These are phyloP conservation scores for Talaromyces piceae DNA, from an alignment of 2,329 filamentous ascomycete genomes.

Conservation along the genomic window DNA sequence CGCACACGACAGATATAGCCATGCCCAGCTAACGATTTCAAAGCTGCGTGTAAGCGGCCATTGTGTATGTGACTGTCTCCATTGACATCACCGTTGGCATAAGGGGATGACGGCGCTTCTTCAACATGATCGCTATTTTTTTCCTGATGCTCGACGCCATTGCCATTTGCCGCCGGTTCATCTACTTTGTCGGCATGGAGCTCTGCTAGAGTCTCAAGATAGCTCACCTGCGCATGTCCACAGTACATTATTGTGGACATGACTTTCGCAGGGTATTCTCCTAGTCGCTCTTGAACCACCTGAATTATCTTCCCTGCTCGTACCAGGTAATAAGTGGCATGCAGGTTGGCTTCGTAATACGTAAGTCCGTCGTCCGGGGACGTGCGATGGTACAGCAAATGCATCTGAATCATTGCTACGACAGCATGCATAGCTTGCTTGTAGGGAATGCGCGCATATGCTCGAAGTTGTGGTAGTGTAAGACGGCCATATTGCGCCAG, in stretches of 20 bases:
- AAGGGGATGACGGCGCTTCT: background rate
- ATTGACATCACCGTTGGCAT: constrained; percentile 20
- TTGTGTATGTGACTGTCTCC: constrained; percentile 17
- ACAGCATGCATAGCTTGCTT: constrained; percentile 74
- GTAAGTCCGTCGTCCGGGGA: constrained; percentile 55
- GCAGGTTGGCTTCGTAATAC: constrained; percentile 76
- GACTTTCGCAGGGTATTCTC: constrained; percentile 64
- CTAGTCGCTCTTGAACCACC: constrained; percentile 65
- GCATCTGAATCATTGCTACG: constrained; percentile 78
- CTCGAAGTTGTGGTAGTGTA: constrained; percentile 59
- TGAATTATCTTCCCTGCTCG: constrained; percentile 76
- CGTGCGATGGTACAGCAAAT: constrained; percentile 69
- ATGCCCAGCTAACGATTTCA: constrained; percentile 34
- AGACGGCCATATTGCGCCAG: constrained; percentile 75
- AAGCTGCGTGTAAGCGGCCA: constrained; percentile 25
- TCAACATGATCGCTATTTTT: background rate
- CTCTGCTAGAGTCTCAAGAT: constrained; percentile 37
- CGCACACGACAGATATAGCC: constrained; percentile 34
- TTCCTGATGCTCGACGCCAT: constrained; percentile 12
- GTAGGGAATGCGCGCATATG: constrained; percentile 64
- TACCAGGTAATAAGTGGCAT: constrained; percentile 72
- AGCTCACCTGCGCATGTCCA: constrained; percentile 59
- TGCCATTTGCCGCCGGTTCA: constrained; percentile 16
- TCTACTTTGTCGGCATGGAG: constrained; percentile 18
- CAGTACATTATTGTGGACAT: constrained; percentile 67